Conservation (phyloP, 1,139 yeast genomes). For the Taphrina flavorubra region DNA sequence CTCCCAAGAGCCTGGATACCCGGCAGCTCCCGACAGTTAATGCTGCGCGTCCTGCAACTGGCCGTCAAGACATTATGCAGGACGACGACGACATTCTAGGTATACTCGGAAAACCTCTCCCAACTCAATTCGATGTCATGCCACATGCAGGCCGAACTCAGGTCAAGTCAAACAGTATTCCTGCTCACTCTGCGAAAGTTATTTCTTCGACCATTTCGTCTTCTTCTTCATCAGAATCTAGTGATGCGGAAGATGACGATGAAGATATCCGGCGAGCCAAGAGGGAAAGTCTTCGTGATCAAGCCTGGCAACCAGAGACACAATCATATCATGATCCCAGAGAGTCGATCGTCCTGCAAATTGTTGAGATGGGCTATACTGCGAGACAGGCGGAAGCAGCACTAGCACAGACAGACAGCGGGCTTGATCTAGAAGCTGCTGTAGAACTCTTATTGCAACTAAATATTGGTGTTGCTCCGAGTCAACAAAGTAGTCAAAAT, state of each 20-base stretch:
- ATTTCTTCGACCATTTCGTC: background rate
- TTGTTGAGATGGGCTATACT: constrained; percentile 80
- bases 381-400: constrained; percentile 68
- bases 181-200: background rate
- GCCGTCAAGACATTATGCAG: background rate
- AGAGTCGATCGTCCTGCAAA: constrained; percentile 63
- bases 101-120: constrained; percentile 28
- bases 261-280: constrained; percentile 40
- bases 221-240: background rate
- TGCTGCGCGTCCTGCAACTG: background rate
- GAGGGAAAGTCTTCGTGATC: constrained; percentile 17
- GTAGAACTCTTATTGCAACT: constrained; percentile 56
- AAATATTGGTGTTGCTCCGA: background rate
- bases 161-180: background rate
- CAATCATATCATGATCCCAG: background rate
- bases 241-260: constrained; percentile 5
- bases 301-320: background rate
- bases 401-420: constrained; percentile 60
- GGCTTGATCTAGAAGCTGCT: constrained; percentile 68
- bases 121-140: background rate
- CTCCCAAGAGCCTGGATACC: background rate
- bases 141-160: background rate
- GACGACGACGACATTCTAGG: constrained; percentile 37
- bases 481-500: background rate
- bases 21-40: background rate